Base-by-base conservation (phyloP, 2,329 filamentous ascomycete species). In the Tolypocladium tropicale region DNA sequence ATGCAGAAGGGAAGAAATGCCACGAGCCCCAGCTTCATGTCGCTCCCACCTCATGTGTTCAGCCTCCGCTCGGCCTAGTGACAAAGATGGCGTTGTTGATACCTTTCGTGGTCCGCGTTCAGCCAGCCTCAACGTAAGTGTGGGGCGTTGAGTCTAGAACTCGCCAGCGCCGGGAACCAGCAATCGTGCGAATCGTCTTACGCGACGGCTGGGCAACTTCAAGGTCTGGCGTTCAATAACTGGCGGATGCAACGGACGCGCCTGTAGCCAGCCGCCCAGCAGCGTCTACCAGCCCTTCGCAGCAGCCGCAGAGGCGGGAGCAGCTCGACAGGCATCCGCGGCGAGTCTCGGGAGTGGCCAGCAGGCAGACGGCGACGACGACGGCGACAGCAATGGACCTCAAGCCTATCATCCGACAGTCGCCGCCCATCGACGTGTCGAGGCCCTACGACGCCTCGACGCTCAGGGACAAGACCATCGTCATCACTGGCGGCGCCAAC, bases 401-500 rank as follows among this genome's bases (percentile, higher is more conserved):
- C 50, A 60, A 55, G 32, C 48, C 55, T 14, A 57, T 67, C 43
- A 63, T 68, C 56, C 58, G 60, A 28, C 66, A 69, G 60, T 79
- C 77, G 18, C 62, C 67, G 10, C 77, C 78, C 10, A 63, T 82
- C 53, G 77, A 82, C 61, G 64, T 72, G 32, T 70, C 67, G 16
- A 63, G 66, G 36, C 70, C 75, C 2, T 79, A 76, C 63, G 73
- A 79, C 59, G 60, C 70, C 1, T 62, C 70, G 9, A 75, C 71
- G 57, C 71, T 85, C 36, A 69, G 70, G 9, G 75, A 70, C 61
- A 85, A 84, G 65, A 82, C 77, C 0, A 79, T 87, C 53, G 63
- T 86, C 57, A 80, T 87, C 61, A 87, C 84, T 0, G 84, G 84
- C 50, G 84, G 81, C 32, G 82, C 84, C 25, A 82, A 80, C 56